A percentile compares a stretch with the other conserved stretches of the same genome.
phyloP scores from a whole-genome alignment of 108 stramenopile species.

The Parmales sp. region DNA sequence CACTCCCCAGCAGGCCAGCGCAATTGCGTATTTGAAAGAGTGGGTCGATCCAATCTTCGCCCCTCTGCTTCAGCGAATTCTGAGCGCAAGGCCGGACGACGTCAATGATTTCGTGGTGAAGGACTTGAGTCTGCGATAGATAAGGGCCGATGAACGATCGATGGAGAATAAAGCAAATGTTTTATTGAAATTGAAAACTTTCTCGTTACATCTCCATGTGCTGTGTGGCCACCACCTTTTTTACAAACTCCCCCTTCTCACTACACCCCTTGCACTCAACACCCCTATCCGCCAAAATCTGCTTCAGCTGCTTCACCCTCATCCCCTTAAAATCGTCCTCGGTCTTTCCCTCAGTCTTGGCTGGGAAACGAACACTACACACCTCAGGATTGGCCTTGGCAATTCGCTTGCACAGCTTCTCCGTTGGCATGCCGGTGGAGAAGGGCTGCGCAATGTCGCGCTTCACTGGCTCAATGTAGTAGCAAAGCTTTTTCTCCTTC shows the following conservation, averaged over 20 bases:
- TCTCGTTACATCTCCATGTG: no score
- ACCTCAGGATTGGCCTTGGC: slow-evolving; percentile 77
- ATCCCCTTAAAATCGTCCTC: slow-evolving; percentile 83
- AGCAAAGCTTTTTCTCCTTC: slow-evolving; percentile 92
- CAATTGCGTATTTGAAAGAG: slow-evolving; percentile 2
- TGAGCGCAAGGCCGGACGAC: not conserved
- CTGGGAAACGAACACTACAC: slow-evolving; percentile 83
- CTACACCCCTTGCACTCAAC: slow-evolving; percentile 92
- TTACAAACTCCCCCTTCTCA: slow-evolving; percentile 98
- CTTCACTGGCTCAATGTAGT: slow-evolving; percentile 95
- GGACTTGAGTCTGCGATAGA: no score
- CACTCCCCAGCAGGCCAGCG: not conserved
- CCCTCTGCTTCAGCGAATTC: not conserved
- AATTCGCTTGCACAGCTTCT: slow-evolving; percentile 76
- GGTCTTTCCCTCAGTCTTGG: slow-evolving; percentile 88
- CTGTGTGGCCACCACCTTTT: slow-evolving; percentile 86
- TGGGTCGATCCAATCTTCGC: slow-evolving; percentile 1
- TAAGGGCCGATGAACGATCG: no score
- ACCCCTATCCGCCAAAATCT: slow-evolving; percentile 87
- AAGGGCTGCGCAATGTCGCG: slow-evolving; percentile 88
- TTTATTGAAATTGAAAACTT: no score
- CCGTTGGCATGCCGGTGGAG: slow-evolving; percentile 76
- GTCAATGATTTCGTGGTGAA: not conserved
- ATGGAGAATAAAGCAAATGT: no score
- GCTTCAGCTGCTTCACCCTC: slow-evolving; percentile 93